These are phyloP conservation scores for Silene noctiflora DNA, from an alignment of 179 eudicot genomes.

Conservation along the genomic window DNA sequence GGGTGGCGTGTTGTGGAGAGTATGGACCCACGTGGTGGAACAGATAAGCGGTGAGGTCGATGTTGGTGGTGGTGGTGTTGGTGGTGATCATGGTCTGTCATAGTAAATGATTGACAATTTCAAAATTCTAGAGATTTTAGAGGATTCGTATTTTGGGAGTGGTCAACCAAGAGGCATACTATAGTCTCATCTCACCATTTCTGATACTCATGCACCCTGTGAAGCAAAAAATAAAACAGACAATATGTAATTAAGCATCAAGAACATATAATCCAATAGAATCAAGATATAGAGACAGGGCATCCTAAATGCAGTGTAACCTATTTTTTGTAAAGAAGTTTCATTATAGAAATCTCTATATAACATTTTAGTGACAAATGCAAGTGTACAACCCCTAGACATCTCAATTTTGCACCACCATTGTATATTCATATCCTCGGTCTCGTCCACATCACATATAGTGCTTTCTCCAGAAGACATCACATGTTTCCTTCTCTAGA, in stretches of 20 bases:
- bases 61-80: slow-evolving; percentile 42
- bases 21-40: slow-evolving; percentile 42
- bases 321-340: neutral
- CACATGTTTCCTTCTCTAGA: neutral
- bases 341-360: neutral
- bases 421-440: too few species aligned
- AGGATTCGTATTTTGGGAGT: neutral
- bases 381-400: neutral
- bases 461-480: too few species aligned
- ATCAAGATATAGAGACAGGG: neutral
- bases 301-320: neutral
- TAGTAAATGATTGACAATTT: slow-evolving; percentile 9
- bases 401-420: neutral
- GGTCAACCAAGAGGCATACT: slow-evolving; percentile 1
- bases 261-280: neutral
- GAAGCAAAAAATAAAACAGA: neutral
- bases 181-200: slow-evolving; percentile 1
- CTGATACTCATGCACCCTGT: slow-evolving; percentile 20
- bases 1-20: slow-evolving; percentile 31
- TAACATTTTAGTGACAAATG: neutral
- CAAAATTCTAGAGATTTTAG: neutral
- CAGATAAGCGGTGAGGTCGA: slow-evolving; percentile 56
- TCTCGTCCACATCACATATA: too few species aligned
- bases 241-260: neutral
- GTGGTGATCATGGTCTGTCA: slow-evolving; percentile 34